Evolutionary conservation across 2,329 filamentous ascomycete genomes (phyloP), one percentile per base, ranked within the genome.

Genomic region (Penicillium sp.): DNA sequence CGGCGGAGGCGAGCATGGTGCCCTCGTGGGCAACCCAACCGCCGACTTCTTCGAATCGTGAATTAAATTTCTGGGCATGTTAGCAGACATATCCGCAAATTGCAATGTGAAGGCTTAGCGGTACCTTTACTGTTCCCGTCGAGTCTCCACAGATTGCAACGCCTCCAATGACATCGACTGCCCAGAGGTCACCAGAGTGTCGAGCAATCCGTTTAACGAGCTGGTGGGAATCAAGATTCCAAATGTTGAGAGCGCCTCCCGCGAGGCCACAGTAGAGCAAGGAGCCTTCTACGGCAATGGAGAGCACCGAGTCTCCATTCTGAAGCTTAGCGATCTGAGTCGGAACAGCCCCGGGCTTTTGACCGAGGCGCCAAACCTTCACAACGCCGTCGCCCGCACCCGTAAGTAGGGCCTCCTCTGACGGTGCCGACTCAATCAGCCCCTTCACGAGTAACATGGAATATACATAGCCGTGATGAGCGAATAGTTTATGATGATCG

Each of bases 211-310:
- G 91, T 51, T 94, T 82, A 40, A 99, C 80, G 44, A 94, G 86
- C 72, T 99, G 94, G 48, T 88, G 86, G 0, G 94, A 97, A 67
- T 97, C 92, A 13, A 99, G 79, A 68, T 99, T 95, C 92, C 95
- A 99, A 10, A 99, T 83, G 68, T 97, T 92, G 53, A 99, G 84
- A 45, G 95, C 83, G 20, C 94, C 95, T 35, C 89, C 86, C 1
- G 91, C 82, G 61, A 95, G 88, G 42, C 94, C 94, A 53, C 89
- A 90, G 67, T 97, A 99, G 4, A 99, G 79, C 59, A 99, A 95
- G 0, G 91, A 92, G 0, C 90, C 91, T 56, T 97, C 92, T 2
- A 95, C 81, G 5, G 89, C 87, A 46, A 99, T 79, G 0, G 90
- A 94, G 52, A 96, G 76, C 2, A 88, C 82, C 2, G 82, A 79